Base-by-base conservation (phyloP, 2,329 filamentous ascomycete genomes). In the Calonectria pseudoturangicola region DNA sequence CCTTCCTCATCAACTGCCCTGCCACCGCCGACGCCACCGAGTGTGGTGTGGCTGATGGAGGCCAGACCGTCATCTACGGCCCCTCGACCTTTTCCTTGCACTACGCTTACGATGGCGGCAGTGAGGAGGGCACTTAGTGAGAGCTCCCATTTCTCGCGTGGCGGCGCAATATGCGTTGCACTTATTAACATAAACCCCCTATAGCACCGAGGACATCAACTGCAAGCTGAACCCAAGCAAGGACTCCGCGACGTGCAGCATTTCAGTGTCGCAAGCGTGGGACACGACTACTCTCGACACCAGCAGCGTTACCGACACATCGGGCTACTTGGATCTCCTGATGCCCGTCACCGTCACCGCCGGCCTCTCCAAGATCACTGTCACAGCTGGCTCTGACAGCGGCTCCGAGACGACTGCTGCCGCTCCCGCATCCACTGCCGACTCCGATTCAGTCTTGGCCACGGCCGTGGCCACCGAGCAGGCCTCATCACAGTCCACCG, bases 261-360 rank as follows among this genome's bases (percentile, higher is more conserved):
- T 69, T 30, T 64, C 56, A 9, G 43, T 73, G n/a, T 36, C 54
- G 18, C n/a, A 50, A 15, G 66, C 43, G 3, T n/a, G 73, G 41
- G 58, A 47, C 16, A 65, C 62, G 25, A 28, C 41, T 25, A 67
- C 60, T 13, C 15, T 47, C 21, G 50, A 63, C n/a, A 68, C 60
- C 10, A 68, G 43, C 45, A 71, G 66, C 10, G 27, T 51, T 13
- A 69, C 33, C 36, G 60, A 69, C 25, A 62, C 66, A 8, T 74
- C 75, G 4, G 76, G 73, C 25, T 80, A 83, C 70, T 64, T 64
- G n/a, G 25, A 66, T 0, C 10, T 69, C 25, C 73, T 81, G 47
- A 39, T 75, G 15, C 79, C 83, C 68, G 81, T 86, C 28, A 84
- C 83, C 41, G 74, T 86, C 66, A 85, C 85, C 21, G 83, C 82